Evolutionary conservation across 345 rosid genomes (phyloP), one percentile per base, ranked within the genome.

Genomic region (Pelargonium nanum): DNA sequence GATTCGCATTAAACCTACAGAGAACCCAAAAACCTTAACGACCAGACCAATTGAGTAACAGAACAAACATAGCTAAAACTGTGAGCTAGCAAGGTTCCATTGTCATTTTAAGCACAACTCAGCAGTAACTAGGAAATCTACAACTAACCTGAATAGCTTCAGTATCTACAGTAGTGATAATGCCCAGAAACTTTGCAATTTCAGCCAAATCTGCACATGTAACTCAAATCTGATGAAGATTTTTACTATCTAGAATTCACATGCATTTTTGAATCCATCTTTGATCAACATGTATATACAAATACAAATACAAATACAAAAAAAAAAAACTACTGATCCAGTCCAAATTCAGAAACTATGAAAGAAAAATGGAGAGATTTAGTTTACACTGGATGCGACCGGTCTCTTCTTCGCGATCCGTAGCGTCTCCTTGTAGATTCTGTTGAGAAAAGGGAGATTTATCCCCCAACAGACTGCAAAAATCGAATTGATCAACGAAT

Each of bases 361-460:
- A 56, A 16, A 19, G 1, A 10, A 50, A 24, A 10, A 6, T 1
- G 16, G 6, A 16, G 45, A 19, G 28, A 53, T 20, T 24, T 21
- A 53, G 57, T 81, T 28, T 57, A 79, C 97, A 84, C 64, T 89
- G 97, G 60, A 93, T 87, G 53, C 95, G 95, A 73, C 85, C 86
- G 55, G 95, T 89, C 85, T 92, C 97, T 74, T 92, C 98, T 56
- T 85, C 98, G 22, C 91, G 87, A 81, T 82, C 94, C 71, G 77
- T 86, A 40, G 85, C 88, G 71, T 87, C 96, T 9, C 88, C 90
- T 26, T 85, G 94, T 6, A 83, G 78, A 70, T 87, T 87, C 58
- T 87, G 92, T 67, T 89, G 97, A 0, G 90, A 89, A 77, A 93
- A 93, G 7, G 99, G 99, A 1, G 97, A 89, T 64, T 89, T 93